These are phyloP conservation scores for Syzygium grande DNA, from an alignment of 345 rosid species.

Conservation along the genomic window DNA sequence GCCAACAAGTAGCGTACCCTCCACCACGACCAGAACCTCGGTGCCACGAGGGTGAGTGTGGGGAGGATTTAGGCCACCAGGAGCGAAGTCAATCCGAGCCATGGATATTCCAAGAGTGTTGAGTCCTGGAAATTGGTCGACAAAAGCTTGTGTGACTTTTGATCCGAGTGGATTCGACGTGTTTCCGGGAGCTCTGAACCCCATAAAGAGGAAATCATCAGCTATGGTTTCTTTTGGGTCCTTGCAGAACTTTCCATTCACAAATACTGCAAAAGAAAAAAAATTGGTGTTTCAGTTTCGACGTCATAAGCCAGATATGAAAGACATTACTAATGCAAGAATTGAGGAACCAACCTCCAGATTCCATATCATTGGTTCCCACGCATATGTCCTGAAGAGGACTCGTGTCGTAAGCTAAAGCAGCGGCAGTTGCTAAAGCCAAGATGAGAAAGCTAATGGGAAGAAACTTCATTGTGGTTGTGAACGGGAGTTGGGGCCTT, in stretches of 20 bases:
- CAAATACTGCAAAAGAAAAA: neutral
- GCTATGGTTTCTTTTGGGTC: neutral
- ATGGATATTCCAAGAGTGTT: neutral
- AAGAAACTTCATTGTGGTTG: too few relatives aligned
- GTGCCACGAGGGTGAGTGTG: neutral
- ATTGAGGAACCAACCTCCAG: neutral
- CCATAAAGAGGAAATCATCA: neutral
- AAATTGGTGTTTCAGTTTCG: too few relatives aligned
- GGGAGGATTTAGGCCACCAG: neutral
- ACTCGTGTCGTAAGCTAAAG: neutral
- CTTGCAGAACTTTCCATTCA: neutral
- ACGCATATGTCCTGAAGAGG: neutral
- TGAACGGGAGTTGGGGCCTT: too few relatives aligned
- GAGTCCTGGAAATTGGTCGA: neutral
- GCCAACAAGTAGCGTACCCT: neutral
- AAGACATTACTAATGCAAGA: neutral
- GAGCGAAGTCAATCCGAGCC: neutral
- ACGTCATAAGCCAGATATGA: neutral
- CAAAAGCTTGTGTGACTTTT: neutral
- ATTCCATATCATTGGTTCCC: neutral
- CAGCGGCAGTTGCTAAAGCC: too few relatives aligned
- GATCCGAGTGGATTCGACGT: neutral
- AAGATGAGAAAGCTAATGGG: too few relatives aligned
- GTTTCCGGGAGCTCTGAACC: neutral
- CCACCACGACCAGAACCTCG: neutral